phyloP scores from a whole-genome alignment of 306 rosid genomes.

The Cyamopsis tetragonoloba region DNA sequence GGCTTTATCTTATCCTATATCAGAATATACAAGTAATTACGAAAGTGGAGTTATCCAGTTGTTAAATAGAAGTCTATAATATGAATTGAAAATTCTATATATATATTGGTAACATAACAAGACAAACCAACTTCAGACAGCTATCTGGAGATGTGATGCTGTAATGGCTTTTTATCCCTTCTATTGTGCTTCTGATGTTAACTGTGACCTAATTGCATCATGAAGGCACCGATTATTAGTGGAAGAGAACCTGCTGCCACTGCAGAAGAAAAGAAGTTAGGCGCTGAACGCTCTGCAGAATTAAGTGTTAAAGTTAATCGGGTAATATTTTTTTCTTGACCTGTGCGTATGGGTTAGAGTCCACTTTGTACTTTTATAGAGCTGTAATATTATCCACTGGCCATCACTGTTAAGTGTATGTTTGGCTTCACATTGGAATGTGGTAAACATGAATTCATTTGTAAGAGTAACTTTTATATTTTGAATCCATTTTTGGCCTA shows the following conservation, averaged over 20 bases:
- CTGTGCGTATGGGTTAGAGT: slow-evolving; percentile 1
- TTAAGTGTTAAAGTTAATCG: slow-evolving; percentile 79
- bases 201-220: slow-evolving; percentile 22
- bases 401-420: slow-evolving; percentile 23
- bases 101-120: not conserved
- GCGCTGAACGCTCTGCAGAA: slow-evolving; percentile 77
- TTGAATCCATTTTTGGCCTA: too few relatives aligned
- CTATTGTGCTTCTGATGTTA: slow-evolving; percentile 24
- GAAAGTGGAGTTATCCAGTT: slow-evolving; percentile 14
- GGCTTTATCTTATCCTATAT: slow-evolving; percentile 12
- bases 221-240: slow-evolving; percentile 82
- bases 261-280: slow-evolving; percentile 76
- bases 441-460: too few relatives aligned
- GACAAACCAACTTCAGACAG: slow-evolving; percentile 17
- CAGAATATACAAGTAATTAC: not conserved
- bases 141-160: slow-evolving; percentile 18
- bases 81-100: not conserved
- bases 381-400: slow-evolving; percentile 18
- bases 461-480: too few relatives aligned
- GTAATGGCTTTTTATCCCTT: slow-evolving; percentile 12
- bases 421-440: too few relatives aligned
- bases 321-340: slow-evolving; percentile 42
- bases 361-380: not conserved
- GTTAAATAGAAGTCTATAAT: not conserved
- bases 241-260: slow-evolving; percentile 94